phyloP scores from a whole-genome alignment of 257 asterid genomes.

The Plantago ovata region DNA sequence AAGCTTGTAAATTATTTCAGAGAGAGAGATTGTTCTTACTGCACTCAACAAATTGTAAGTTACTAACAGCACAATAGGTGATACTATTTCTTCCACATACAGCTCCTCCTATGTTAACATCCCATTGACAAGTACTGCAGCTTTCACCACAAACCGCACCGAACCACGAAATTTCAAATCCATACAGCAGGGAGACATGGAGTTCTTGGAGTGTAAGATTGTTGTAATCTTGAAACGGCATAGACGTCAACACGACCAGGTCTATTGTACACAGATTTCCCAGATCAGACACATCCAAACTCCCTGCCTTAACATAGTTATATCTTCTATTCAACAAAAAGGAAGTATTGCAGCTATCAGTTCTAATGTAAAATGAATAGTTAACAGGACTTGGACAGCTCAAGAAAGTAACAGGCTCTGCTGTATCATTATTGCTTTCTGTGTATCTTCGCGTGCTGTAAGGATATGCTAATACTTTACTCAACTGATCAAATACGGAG shows the following conservation, averaged over 20 bases:
- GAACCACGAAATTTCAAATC: constrained; percentile 26
- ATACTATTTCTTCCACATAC: background rate
- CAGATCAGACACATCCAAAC: constrained; percentile 2
- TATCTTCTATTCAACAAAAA: background rate
- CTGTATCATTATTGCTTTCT: no score
- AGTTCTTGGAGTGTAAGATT: constrained; percentile 14
- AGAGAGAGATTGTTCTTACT: no score
- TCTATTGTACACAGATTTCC: constrained; percentile 12
- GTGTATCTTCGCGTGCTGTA: background rate
- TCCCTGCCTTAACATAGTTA: constrained; percentile 2
- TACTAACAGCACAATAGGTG: background rate
- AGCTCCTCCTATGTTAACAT: background rate
- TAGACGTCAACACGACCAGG: constrained; percentile 10
- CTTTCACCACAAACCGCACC: background rate
- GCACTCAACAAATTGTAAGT: no score
- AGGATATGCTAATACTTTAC: no score
- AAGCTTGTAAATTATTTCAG: no score
- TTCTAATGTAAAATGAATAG: constrained; percentile 10
- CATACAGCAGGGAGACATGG: constrained; percentile 19
- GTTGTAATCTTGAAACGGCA: background rate
- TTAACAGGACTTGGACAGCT: constrained; percentile 15
- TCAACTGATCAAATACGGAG: background rate
- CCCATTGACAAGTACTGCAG: no score
- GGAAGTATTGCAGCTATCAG: constrained; percentile 1
- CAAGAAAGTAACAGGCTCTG: constrained; percentile 1